These are phyloP conservation scores for Onygenales sp. DNA, from an alignment of 2,329 filamentous ascomycete genomes.

Conservation along the genomic window DNA sequence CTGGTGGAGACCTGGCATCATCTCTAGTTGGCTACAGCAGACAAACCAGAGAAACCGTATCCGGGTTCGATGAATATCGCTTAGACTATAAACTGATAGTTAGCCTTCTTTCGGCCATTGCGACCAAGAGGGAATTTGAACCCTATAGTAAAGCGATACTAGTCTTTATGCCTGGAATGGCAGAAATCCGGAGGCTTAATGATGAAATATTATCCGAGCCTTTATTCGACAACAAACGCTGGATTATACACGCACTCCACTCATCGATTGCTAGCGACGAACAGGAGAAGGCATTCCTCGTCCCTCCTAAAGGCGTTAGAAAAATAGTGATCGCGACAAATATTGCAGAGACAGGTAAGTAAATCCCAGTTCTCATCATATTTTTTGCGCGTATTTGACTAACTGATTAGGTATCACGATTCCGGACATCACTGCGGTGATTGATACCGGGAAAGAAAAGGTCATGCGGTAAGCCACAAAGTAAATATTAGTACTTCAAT, in stretches of 20 bases:
- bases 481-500: background rate
- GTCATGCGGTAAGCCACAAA: slow-evolving; percentile 58
- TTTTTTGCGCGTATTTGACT: slow-evolving; percentile 4
- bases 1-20: slow-evolving; percentile 51
- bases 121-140: slow-evolving; percentile 55
- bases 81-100: slow-evolving; percentile 84
- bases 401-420: slow-evolving; percentile 62
- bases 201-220: slow-evolving; percentile 72
- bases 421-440: slow-evolving; percentile 91
- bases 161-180: slow-evolving; percentile 91
- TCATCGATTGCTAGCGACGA: slow-evolving; percentile 94
- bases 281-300: slow-evolving; percentile 82
- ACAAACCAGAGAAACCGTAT: slow-evolving; percentile 63
- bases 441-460: slow-evolving; percentile 93
- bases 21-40: slow-evolving; percentile 64
- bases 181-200: slow-evolving; percentile 81
- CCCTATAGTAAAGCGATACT: slow-evolving; percentile 81
- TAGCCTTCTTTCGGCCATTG: slow-evolving; percentile 67
- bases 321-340: slow-evolving; percentile 97
- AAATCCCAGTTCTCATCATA: background rate
- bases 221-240: slow-evolving; percentile 58
- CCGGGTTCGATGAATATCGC: slow-evolving; percentile 77
- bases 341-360: slow-evolving; percentile 80
- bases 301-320: slow-evolving; percentile 70
- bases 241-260: slow-evolving; percentile 83